phyloP scores from a whole-genome alignment of 345 rosid species.

The Ailanthus altissimus region DNA sequence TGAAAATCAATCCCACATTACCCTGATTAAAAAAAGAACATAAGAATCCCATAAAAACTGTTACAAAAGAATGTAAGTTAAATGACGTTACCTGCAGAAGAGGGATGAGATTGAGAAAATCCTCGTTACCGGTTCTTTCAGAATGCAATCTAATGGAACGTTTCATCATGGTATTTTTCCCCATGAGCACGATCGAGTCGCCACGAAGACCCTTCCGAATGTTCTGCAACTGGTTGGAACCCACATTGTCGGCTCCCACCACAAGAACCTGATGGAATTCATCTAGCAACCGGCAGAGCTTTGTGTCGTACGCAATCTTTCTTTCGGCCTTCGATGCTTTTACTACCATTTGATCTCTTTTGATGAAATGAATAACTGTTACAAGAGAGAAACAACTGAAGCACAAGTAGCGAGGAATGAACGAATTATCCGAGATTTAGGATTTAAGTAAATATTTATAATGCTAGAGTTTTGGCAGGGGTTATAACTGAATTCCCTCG shows the following conservation, averaged over 20 bases:
- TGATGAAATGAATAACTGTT: too few species aligned
- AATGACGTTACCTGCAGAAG: slow-evolving; percentile 64
- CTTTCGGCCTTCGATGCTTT: slow-evolving; percentile 68
- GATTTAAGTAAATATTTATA: background rate
- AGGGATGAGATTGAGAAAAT: slow-evolving; percentile 62
- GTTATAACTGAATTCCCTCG: background rate
- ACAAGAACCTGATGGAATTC: slow-evolving; percentile 74
- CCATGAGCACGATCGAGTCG: slow-evolving; percentile 82
- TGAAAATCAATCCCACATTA: slow-evolving; percentile 91
- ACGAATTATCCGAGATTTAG: background rate
- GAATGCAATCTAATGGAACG: slow-evolving; percentile 74
- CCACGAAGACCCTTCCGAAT: slow-evolving; percentile 78
- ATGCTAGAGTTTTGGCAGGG: background rate
- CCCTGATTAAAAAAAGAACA: slow-evolving; percentile 48
- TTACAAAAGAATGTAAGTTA: background rate
- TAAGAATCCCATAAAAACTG: too few species aligned
- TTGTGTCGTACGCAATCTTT: slow-evolving; percentile 76
- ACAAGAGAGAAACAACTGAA: too few species aligned
- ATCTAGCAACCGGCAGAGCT: slow-evolving; percentile 72
- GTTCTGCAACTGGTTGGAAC: slow-evolving; percentile 88
- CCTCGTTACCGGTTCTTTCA: slow-evolving; percentile 64
- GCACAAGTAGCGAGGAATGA: background rate
- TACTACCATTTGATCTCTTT: slow-evolving; percentile 30
- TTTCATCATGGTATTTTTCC: slow-evolving; percentile 98
- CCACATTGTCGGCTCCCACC: slow-evolving; percentile 89